These are phyloP conservation scores for Candida methanosorbosa DNA, from an alignment of 805 yeast genomes.

Conservation along the genomic window DNA sequence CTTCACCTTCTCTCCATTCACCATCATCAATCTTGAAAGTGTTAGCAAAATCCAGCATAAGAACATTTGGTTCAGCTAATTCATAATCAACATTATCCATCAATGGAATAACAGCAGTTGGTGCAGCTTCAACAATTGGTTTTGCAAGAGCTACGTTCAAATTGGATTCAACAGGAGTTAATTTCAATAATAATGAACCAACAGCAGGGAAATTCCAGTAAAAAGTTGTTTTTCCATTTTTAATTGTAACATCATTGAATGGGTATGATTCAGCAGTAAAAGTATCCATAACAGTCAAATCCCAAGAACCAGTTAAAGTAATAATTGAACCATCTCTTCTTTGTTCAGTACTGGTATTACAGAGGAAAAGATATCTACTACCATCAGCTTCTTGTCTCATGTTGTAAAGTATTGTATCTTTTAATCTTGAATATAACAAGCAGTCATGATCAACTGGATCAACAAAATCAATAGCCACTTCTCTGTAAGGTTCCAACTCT, in stretches of 20 bases:
- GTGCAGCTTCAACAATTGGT: no score
- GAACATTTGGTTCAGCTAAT: slow-evolving; percentile 5
- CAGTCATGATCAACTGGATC: slow-evolving; percentile 5
- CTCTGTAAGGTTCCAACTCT: slow-evolving; percentile 4
- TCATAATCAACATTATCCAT: slow-evolving; percentile 1
- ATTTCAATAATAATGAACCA: slow-evolving; percentile 4
- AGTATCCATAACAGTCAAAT: slow-evolving; percentile 3
- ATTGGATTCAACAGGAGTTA: slow-evolving; percentile 1
- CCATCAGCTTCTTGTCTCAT: slow-evolving; percentile 4
- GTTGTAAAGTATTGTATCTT: slow-evolving; percentile 4
- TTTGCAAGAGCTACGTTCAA: no score
- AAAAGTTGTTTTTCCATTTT: slow-evolving; percentile 1
- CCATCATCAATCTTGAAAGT: slow-evolving; percentile 3
- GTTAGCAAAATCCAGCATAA: slow-evolving; percentile 5
- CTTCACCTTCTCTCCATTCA: slow-evolving; percentile 4
- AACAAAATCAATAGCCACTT: slow-evolving; percentile 3
- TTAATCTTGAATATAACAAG: slow-evolving; percentile 4
- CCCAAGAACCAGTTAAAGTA: slow-evolving; percentile 5
- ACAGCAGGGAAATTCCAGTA: slow-evolving; percentile 4
- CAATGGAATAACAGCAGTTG: background rate
- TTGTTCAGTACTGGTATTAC: slow-evolving; percentile 4
- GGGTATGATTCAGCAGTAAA: slow-evolving; percentile 1
- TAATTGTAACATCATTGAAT: slow-evolving; percentile 1
- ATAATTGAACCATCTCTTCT: slow-evolving; percentile 2
- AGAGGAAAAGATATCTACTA: slow-evolving; percentile 3